These are phyloP conservation scores for Termitomyces sp. DNA, from an alignment of 768 basidiomycete species.

Conservation along the genomic window DNA sequence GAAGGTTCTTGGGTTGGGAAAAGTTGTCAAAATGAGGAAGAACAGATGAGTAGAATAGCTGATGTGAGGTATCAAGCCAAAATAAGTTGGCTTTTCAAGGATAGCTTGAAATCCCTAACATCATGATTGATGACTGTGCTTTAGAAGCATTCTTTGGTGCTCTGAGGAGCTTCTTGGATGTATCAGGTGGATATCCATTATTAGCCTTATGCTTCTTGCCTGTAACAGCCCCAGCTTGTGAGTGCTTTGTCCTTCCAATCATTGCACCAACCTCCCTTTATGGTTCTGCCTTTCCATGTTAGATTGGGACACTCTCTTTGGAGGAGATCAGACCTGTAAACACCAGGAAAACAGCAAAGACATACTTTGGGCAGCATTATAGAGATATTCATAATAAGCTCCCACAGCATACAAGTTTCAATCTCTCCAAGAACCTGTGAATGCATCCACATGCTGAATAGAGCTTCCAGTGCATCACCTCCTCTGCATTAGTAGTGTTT, in stretches of 20 bases:
- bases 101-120: background rate
- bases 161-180: background rate
- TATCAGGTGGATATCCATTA: background rate
- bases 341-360: no score
- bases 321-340: no score
- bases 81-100: background rate
- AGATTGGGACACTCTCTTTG: background rate
- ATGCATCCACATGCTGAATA: conserved; percentile 22
- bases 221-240: background rate
- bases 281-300: background rate
- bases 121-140: background rate
- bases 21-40: background rate
- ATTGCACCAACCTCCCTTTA: background rate
- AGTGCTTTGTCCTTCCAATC: background rate
- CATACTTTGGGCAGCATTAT: background rate
- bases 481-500: conserved; percentile 31
- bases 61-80: background rate
- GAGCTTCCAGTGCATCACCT: conserved; percentile 30
- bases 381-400: background rate
- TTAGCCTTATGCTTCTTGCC: background rate
- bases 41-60: background rate
- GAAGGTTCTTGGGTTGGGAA: background rate
- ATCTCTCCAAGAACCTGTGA: conserved; percentile 20
- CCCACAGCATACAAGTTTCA: background rate
- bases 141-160: background rate